Conservation (phyloP, 495 filamentous ascomycete genomes). For the Tuber calosporum region DNA sequence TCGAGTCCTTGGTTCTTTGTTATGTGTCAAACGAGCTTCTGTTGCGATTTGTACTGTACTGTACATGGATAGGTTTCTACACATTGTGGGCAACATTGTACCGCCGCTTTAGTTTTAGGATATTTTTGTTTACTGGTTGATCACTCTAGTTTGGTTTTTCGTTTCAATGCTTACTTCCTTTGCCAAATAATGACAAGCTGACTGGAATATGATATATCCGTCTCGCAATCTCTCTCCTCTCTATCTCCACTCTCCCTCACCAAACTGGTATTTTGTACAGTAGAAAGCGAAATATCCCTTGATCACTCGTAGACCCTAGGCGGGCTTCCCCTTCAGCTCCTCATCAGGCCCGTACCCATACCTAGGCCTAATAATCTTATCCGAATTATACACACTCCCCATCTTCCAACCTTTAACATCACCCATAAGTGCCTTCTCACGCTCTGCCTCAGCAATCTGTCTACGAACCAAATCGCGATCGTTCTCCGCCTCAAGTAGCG, state of each 20-base stretch:
- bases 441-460: slow-evolving; percentile 72
- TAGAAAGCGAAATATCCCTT: not conserved
- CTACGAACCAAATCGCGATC: slow-evolving; percentile 88
- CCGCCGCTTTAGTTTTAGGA: not conserved
- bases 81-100: not conserved
- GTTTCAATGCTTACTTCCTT: not conserved
- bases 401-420: slow-evolving; percentile 54
- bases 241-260: not conserved
- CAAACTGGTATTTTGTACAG: not conserved
- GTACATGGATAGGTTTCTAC: not conserved
- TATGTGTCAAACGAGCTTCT: not conserved
- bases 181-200: not conserved
- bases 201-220: not conserved
- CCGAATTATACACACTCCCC: slow-evolving; percentile 72
- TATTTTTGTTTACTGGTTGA: not conserved
- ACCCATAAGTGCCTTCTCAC: slow-evolving; percentile 84
- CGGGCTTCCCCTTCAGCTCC: not conserved
- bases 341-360: slow-evolving; percentile 1
- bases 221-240: not conserved
- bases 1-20: not conserved
- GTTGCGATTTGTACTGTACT: not conserved
- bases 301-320: not conserved
- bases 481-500: slow-evolving; percentile 87
- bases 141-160: not conserved
- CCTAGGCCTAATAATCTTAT: slow-evolving; percentile 52